Conservation (phyloP, 352 stramenopile genomes). For the Pythium aristosporum region DNA sequence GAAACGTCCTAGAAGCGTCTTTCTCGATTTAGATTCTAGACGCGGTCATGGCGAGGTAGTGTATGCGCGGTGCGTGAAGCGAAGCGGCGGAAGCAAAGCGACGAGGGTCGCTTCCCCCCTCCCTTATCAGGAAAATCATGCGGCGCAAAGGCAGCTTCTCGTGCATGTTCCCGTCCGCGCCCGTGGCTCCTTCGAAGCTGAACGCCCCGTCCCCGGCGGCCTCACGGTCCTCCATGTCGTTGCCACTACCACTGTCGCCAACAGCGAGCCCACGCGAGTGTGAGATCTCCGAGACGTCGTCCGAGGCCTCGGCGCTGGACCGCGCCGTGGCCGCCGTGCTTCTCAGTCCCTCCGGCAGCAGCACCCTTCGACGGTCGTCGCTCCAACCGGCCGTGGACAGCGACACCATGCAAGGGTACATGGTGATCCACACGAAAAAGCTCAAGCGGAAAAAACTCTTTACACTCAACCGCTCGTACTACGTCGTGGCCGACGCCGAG, state of each 20-base stretch:
- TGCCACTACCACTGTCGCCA: constrained; percentile 10
- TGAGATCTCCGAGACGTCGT: not conserved
- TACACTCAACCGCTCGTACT: constrained; percentile 43
- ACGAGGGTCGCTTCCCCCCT: not conserved
- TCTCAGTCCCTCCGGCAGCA: constrained; percentile 2
- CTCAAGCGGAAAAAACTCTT: constrained; percentile 50
- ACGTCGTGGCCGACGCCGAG: constrained; percentile 47
- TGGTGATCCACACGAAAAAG: constrained; percentile 71
- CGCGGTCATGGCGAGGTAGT: not conserved
- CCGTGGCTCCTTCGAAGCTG: not conserved
- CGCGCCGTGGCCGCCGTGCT: constrained; percentile 21
- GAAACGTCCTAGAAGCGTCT: constrained; percentile 7
- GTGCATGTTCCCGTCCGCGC: constrained; percentile 1
- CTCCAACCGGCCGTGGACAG: constrained; percentile 25
- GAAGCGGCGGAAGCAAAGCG: constrained; percentile 2
- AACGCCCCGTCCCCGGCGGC: not conserved
- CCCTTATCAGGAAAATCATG: not conserved
- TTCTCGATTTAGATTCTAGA: constrained; percentile 11
- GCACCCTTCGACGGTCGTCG: constrained; percentile 25
- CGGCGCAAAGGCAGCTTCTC: constrained; percentile 23
- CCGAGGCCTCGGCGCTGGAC: constrained; percentile 8
- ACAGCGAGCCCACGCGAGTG: not conserved
- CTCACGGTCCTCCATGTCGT: constrained; percentile 9
- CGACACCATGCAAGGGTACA: constrained; percentile 49
- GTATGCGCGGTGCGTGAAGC: not conserved